These are phyloP conservation scores for Cochlearia excelsa DNA, from an alignment of 345 rosid genomes.

Conservation along the genomic window DNA sequence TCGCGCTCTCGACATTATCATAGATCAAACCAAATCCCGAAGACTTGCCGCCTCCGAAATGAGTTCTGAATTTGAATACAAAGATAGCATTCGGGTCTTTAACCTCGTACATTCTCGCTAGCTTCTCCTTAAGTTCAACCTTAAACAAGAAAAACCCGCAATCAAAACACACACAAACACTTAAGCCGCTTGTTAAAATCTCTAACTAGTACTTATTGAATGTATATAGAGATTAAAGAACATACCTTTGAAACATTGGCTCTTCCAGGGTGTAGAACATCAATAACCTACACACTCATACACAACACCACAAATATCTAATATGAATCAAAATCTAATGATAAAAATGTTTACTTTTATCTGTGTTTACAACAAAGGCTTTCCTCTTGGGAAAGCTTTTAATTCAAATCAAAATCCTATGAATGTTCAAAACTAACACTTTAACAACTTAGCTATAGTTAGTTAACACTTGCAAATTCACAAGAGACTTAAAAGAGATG, in stretches of 20 bases:
- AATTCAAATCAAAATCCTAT: no score
- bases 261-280: conserved; percentile 94
- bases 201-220: neutral
- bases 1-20: conserved; percentile 79
- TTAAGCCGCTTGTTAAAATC: neutral
- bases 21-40: conserved; percentile 95
- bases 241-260: conserved; percentile 89
- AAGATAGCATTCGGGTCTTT: conserved; percentile 86
- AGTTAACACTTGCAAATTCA: no score
- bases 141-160: conserved; percentile 16
- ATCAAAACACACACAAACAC: neutral
- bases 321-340: neutral
- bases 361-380: no score
- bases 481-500: neutral
- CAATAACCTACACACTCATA: conserved; percentile 60
- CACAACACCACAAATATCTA: neutral
- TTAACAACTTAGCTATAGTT: no score
- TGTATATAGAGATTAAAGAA: neutral
- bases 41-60: conserved; percentile 97
- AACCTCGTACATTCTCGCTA: conserved; percentile 73
- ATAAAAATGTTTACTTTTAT: no score
- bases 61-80: conserved; percentile 88
- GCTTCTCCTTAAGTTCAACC: conserved; percentile 88
- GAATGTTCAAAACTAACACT: no score
- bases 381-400: no score